Evolutionary conservation across 2,329 filamentous ascomycete genomes (phyloP).

Genomic region (Curvularia sp.): DNA sequence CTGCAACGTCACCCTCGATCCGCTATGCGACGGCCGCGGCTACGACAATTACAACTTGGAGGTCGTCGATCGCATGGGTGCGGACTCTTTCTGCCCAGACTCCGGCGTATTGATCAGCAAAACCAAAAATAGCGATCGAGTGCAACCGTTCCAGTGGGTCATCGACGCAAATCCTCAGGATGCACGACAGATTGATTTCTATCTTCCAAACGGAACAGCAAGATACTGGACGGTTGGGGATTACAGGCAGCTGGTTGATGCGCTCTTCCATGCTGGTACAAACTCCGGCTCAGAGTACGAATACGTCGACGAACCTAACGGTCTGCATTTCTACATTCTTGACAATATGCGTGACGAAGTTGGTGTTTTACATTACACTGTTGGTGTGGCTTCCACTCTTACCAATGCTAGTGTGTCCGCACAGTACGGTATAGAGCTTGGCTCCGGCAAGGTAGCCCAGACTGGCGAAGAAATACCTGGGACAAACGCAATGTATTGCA

Average conservation of each 20-base stretch:
- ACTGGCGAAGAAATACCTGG: background rate
- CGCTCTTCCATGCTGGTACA: slow-evolving; percentile 63
- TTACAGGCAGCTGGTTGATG: slow-evolving; percentile 62
- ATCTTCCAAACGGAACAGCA: slow-evolving; percentile 58
- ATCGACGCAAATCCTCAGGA: slow-evolving; percentile 64
- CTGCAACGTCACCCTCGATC: slow-evolving; percentile 54
- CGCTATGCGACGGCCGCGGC: slow-evolving; percentile 60
- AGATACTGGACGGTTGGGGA: slow-evolving; percentile 61
- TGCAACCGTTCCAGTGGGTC: slow-evolving; percentile 61
- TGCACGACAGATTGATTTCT: slow-evolving; percentile 60
- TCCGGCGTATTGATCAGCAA: slow-evolving; percentile 63
- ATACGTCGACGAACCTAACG: slow-evolving; percentile 57
- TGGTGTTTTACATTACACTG: slow-evolving; percentile 59
- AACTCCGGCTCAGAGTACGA: slow-evolving; percentile 61
- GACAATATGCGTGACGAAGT: slow-evolving; percentile 52
- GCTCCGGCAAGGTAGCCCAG: background rate
- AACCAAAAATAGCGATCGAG: slow-evolving; percentile 55
- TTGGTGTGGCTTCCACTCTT: slow-evolving; percentile 56
- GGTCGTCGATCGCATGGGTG: slow-evolving; percentile 62
- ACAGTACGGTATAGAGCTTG: background rate
- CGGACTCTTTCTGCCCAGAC: slow-evolving; percentile 62
- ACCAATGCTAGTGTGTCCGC: background rate
- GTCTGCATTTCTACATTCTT: slow-evolving; percentile 61
- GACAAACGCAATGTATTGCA: background rate
- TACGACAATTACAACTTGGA: slow-evolving; percentile 63